Evolutionary conservation across 371 early-diverging fungal genomes (phyloP).

Genomic region (Batrachochytrium dendrobatidis): DNA sequence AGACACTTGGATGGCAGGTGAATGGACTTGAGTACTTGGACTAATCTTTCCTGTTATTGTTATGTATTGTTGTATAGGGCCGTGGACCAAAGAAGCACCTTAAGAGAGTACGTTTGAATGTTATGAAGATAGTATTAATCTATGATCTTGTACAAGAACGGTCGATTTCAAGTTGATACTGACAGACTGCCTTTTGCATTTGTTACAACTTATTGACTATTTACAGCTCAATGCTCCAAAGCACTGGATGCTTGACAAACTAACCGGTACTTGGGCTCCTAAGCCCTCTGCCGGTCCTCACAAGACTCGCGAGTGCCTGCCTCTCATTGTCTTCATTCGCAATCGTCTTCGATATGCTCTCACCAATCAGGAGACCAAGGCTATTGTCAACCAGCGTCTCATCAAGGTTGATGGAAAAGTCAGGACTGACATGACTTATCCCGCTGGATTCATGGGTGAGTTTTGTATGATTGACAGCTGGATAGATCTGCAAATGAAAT

Average conservation of each 20-base stretch:
- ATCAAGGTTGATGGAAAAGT: conserved; percentile 99
- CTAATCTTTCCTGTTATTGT: no score
- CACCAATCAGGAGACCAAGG: conserved; percentile 94
- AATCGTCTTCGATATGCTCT: conserved; percentile 99
- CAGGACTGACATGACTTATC: conserved; percentile 97
- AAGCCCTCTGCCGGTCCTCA: conserved; percentile 98
- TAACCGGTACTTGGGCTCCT: conserved; percentile 96
- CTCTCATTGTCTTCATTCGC: conserved; percentile 95
- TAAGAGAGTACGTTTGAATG: conserved; percentile 70
- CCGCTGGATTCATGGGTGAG: conserved; percentile 97
- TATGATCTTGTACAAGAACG: not conserved
- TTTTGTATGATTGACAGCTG: not conserved
- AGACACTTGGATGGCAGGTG: no score
- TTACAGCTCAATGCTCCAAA: conserved; percentile 89
- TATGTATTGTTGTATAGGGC: no score
- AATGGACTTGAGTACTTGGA: no score
- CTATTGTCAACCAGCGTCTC: conserved; percentile 96
- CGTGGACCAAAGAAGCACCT: conserved; percentile 99
- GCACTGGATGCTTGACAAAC: conserved; percentile 99
- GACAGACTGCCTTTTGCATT: not conserved
- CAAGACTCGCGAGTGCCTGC: conserved; percentile 98
- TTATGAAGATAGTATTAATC: not conserved
- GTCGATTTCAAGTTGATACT: not conserved
- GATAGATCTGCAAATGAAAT: not conserved
- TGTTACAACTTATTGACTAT: not conserved